Conservation (phyloP, 2,329 filamentous ascomycete species). For the Botrytis aclada region DNA sequence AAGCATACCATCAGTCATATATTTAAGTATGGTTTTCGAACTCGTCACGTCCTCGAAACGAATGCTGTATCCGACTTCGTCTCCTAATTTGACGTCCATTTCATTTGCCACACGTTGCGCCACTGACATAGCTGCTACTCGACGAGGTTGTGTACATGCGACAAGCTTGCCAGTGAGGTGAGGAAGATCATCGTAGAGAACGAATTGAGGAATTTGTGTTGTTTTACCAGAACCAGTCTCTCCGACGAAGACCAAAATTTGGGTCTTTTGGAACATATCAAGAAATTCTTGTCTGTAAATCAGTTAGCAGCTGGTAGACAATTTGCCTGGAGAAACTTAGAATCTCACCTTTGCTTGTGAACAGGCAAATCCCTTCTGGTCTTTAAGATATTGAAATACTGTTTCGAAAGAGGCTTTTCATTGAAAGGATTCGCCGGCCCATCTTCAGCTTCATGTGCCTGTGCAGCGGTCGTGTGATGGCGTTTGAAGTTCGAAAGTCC, state of each 20-base stretch:
- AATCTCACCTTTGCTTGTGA: constrained; percentile 73
- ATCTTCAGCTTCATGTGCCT: constrained; percentile 74
- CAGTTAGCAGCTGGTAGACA: constrained; percentile 23
- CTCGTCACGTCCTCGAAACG: constrained; percentile 96
- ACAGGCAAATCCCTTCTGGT: constrained; percentile 83
- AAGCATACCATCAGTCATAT: constrained; percentile 99
- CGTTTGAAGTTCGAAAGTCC: constrained; percentile 58
- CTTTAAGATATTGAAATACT: constrained; percentile 89
- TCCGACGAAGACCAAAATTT: constrained; percentile 97
- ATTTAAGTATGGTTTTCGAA: constrained; percentile 88
- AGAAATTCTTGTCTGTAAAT: constrained; percentile 77
- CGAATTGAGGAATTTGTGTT: constrained; percentile 97
- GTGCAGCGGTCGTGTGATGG: constrained; percentile 74
- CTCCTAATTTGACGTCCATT: constrained; percentile 87
- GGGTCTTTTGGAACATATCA: constrained; percentile 84
- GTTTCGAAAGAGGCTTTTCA: constrained; percentile 67
- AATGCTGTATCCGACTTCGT: constrained; percentile 98
- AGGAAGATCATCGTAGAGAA: constrained; percentile 93
- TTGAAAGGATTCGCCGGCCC: constrained; percentile 84
- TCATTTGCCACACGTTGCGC: constrained; percentile 97
- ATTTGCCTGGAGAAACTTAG: neutral
- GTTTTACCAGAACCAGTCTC: constrained; percentile 99
- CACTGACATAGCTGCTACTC: constrained; percentile 98
- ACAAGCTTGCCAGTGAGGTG: constrained; percentile 84
- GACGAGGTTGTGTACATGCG: constrained; percentile 94